These are phyloP conservation scores for Melanopsichium pennsylvanicum DNA, from an alignment of 1,284 basidiomycete species.

Conservation along the genomic window DNA sequence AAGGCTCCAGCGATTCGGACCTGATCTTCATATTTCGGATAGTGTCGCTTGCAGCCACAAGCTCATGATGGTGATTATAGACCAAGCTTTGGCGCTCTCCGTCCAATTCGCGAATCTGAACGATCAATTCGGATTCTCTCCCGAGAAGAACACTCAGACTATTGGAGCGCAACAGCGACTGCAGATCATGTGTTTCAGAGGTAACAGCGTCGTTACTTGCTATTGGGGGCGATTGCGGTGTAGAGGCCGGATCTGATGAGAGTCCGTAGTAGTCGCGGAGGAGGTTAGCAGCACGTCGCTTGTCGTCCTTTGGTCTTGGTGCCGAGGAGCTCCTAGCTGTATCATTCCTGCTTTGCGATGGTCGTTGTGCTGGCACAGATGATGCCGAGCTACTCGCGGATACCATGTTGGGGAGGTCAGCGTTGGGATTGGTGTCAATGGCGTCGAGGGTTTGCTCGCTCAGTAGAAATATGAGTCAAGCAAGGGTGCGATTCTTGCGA, in stretches of 20 bases:
- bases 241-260: slow-evolving; percentile 12
- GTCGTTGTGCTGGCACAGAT: neutral
- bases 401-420: slow-evolving; percentile 3
- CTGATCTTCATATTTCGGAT: slow-evolving; percentile 72
- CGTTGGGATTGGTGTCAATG: too few relatives aligned
- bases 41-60: slow-evolving; percentile 89
- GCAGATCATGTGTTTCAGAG: slow-evolving; percentile 16
- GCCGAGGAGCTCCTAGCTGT: slow-evolving; percentile 2
- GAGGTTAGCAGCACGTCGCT: slow-evolving; percentile 37
- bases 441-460: too few relatives aligned
- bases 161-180: slow-evolving; percentile 28
- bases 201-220: neutral
- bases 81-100: slow-evolving; percentile 87
- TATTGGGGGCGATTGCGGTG: slow-evolving; percentile 5
- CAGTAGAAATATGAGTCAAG: too few relatives aligned
- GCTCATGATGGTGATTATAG: slow-evolving; percentile 92
- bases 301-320: slow-evolving; percentile 18
- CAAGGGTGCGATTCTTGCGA: too few relatives aligned
- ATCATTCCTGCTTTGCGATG: neutral
- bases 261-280: slow-evolving; percentile 61
- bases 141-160: slow-evolving; percentile 46
- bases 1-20: slow-evolving; percentile 48
- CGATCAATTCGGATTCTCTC: slow-evolving; percentile 48
- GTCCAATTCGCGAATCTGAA: slow-evolving; percentile 81
- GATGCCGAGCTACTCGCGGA: slow-evolving; percentile 2